phyloP scores from a whole-genome alignment of 208 protist species.

The Naegleria gruberi region DNA sequence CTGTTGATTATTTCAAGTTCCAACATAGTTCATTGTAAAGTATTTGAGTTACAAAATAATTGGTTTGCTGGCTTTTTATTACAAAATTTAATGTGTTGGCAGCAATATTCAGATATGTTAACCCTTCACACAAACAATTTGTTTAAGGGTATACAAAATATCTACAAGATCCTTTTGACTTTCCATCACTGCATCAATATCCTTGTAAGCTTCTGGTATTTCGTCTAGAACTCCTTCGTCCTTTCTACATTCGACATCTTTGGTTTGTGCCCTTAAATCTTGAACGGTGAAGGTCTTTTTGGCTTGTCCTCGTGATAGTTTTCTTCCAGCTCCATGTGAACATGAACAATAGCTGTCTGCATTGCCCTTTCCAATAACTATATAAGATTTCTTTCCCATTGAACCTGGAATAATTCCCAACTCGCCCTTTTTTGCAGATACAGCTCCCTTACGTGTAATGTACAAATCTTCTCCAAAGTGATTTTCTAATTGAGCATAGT shows the following conservation, averaged over 20 bases:
- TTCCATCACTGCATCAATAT: conserved; percentile 68
- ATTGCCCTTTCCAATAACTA: conserved; percentile 69
- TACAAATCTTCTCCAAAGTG: conserved; percentile 50
- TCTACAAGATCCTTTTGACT: conserved; percentile 66
- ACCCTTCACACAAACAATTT: conserved; percentile 73
- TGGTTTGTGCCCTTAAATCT: conserved; percentile 56
- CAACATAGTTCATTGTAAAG: too few relatives aligned
- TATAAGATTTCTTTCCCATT: conserved; percentile 72
- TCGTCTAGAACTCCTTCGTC: conserved; percentile 67
- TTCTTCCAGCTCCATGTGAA: conserved; percentile 67
- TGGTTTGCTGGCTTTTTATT: too few relatives aligned
- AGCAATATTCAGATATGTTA: too few relatives aligned
- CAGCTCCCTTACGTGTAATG: conserved; percentile 73
- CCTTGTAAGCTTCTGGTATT: conserved; percentile 68
- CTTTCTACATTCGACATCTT: conserved; percentile 34
- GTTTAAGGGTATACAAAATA: conserved; percentile 54
- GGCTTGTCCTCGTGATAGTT: conserved; percentile 59
- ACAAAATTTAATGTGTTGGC: too few relatives aligned
- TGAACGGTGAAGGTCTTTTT: conserved; percentile 62
- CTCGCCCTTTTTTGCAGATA: conserved; percentile 56
- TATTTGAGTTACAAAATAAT: too few relatives aligned
- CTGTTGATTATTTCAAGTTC: too few relatives aligned
- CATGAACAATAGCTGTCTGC: conserved; percentile 58
- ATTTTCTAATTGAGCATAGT: conserved; percentile 48
- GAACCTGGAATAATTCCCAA: conserved; percentile 71